phyloP scores from a whole-genome alignment of 202 grass and related monocot genomes.

The Setaria italica region DNA sequence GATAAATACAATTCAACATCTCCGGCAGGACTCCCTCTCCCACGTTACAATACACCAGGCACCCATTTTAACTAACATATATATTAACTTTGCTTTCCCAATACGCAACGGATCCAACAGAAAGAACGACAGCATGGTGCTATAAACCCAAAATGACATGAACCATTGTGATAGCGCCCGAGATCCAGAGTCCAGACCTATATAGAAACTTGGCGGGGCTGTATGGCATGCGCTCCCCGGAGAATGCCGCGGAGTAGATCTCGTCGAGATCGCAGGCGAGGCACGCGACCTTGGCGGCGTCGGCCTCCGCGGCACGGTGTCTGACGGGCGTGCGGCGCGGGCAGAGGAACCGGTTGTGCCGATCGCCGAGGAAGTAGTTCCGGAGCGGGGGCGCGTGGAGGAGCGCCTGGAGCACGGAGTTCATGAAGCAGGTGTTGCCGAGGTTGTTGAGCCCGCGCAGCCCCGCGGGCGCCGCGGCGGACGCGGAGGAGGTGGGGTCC shows the following conservation, averaged over 20 bases:
- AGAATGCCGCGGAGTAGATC: constrained; percentile 91
- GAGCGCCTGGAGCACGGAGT: constrained; percentile 93
- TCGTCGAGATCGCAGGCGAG: constrained; percentile 86
- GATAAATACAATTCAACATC: constrained; percentile 5
- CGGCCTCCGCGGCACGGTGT: constrained; percentile 30
- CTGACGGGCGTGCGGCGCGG: constrained; percentile 68
- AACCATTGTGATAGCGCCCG: constrained; percentile 34
- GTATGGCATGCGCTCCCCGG: constrained; percentile 79
- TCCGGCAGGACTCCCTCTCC: constrained; percentile 12
- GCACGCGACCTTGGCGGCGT: constrained; percentile 52
- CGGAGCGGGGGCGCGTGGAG: constrained; percentile 87
- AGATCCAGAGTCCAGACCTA: constrained; percentile 69
- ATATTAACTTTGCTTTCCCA: constrained; percentile 22
- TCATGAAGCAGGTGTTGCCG: constrained; percentile 98
- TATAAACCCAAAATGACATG: constrained; percentile 24
- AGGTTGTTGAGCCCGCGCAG: constrained; percentile 92
- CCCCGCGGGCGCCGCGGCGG: constrained; percentile 56
- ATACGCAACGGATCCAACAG: constrained; percentile 38
- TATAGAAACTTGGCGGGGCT: constrained; percentile 96
- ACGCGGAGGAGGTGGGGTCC: constrained; percentile 56
- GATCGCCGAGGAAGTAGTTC: constrained; percentile 93
- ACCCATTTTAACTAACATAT: constrained; percentile 25
- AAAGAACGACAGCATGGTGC: constrained; percentile 4
- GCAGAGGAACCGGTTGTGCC: constrained; percentile 85
- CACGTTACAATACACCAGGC: constrained; percentile 42